These are phyloP conservation scores for Lindgomyces ingoldianus DNA, from an alignment of 495 filamentous ascomycete species.

Conservation along the genomic window DNA sequence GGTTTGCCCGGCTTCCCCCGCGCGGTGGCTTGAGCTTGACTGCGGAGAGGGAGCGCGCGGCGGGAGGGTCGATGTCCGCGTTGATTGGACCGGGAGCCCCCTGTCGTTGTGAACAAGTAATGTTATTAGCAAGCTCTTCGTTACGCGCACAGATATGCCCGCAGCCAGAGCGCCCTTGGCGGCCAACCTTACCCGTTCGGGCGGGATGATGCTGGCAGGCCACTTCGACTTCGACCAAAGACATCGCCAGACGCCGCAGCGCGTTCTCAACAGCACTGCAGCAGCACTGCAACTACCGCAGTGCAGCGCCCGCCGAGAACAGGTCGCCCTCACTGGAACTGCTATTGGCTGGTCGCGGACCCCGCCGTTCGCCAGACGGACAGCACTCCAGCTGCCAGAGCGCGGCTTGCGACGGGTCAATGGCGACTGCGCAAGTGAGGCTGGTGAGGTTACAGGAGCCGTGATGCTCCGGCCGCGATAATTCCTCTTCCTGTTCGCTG, in stretches of 20 bases:
- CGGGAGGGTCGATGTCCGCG: background rate
- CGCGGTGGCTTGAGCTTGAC: slow-evolving; percentile 3
- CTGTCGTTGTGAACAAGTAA: background rate
- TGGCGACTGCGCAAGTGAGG: background rate
- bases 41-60: background rate
- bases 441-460: background rate
- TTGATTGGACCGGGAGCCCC: slow-evolving; percentile 2
- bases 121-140: background rate
- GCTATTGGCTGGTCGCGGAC: background rate
- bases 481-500: background rate
- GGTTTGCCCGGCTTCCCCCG: background rate
- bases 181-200: background rate
- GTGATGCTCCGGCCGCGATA: background rate
- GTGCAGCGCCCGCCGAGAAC: background rate
- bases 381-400: no score
- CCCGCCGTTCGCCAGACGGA: no score
- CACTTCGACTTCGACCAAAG: slow-evolving; percentile 1
- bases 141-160: background rate
- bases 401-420: background rate
- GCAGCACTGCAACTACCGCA: background rate
- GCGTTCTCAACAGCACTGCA: background rate
- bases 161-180: background rate
- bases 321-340: background rate
- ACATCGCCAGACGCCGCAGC: slow-evolving; percentile 5
- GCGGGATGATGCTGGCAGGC: slow-evolving; percentile 19